Conservation (phyloP, 441 rosid genomes). For the Adansonia rubrostipa region DNA sequence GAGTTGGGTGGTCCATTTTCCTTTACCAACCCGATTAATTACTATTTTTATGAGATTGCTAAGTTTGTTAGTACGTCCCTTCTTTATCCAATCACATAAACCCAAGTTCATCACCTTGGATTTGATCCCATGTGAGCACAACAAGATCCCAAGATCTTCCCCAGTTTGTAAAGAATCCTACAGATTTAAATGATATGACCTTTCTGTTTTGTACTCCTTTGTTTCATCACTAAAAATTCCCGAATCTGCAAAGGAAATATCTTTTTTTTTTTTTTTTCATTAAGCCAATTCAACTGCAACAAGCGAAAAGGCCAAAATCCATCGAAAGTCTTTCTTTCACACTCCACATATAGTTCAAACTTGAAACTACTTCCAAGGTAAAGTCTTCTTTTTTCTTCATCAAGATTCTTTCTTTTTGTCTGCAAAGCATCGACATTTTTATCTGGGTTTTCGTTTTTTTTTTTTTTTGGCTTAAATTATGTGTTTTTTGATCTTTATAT, state of each 20-base stretch:
- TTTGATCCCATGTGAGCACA: background rate
- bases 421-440: background rate
- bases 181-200: background rate
- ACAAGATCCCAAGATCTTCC: background rate
- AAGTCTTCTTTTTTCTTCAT: constrained; percentile 7
- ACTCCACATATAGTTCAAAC: background rate
- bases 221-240: background rate
- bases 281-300: background rate
- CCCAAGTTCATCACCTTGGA: background rate
- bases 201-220: background rate
- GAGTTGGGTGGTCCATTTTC: too few species aligned
- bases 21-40: too few species aligned
- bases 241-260: background rate
- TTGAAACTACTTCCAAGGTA: background rate
- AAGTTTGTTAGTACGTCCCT: background rate
- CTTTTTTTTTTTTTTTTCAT: too few species aligned
- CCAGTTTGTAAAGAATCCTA: background rate
- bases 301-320: background rate
- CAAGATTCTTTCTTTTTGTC: background rate
- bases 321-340: background rate
- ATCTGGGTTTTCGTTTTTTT: background rate
- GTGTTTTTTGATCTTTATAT: background rate
- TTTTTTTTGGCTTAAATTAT: background rate
- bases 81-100: background rate
- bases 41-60: too few species aligned